phyloP scores from a whole-genome alignment of 169 alveolate species.

The Babesia gibsoni region DNA sequence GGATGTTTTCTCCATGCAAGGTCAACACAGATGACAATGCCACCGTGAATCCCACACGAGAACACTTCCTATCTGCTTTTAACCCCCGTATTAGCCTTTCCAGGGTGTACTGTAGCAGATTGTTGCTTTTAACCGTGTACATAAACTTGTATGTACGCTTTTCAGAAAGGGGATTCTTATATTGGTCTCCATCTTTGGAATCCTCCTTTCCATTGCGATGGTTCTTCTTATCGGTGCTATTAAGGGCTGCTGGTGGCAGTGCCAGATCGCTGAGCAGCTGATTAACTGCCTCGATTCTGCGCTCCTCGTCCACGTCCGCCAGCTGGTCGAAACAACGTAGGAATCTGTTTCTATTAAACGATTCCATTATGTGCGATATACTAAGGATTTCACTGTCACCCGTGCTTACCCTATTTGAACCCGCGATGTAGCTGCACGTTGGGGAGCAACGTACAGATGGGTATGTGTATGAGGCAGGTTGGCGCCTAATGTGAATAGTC shows the following conservation, averaged over 20 bases:
- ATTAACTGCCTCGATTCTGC: slow-evolving; percentile 28
- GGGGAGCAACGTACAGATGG: too few relatives aligned
- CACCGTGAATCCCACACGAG: slow-evolving; percentile 38
- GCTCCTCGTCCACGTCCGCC: slow-evolving; percentile 17
- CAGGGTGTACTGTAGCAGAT: slow-evolving; percentile 46
- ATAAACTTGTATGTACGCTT: slow-evolving; percentile 36
- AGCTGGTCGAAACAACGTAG: slow-evolving; percentile 43
- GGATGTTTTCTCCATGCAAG: slow-evolving; percentile 15
- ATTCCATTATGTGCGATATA: slow-evolving; percentile 14
- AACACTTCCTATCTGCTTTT: slow-evolving; percentile 18
- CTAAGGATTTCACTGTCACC: not conserved
- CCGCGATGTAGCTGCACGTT: too few relatives aligned
- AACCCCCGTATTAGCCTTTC: slow-evolving; percentile 50
- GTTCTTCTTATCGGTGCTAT: not conserved
- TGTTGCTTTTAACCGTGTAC: slow-evolving; percentile 17
- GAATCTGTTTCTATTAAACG: slow-evolving; percentile 13
- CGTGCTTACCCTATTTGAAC: too few relatives aligned
- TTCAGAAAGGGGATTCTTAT: slow-evolving; percentile 23
- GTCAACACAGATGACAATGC: slow-evolving; percentile 28
- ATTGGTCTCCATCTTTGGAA: not conserved
- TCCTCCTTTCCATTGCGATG: not conserved
- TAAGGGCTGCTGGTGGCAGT: not conserved
- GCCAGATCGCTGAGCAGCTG: slow-evolving; percentile 13
- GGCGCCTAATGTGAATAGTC: too few relatives aligned
- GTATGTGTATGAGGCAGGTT: too few relatives aligned